A percentile compares a stretch with the other conserved stretches of the same genome.
phyloP scores from a whole-genome alignment of 208 protist genomes.

The Leishmania martiniquensis region DNA sequence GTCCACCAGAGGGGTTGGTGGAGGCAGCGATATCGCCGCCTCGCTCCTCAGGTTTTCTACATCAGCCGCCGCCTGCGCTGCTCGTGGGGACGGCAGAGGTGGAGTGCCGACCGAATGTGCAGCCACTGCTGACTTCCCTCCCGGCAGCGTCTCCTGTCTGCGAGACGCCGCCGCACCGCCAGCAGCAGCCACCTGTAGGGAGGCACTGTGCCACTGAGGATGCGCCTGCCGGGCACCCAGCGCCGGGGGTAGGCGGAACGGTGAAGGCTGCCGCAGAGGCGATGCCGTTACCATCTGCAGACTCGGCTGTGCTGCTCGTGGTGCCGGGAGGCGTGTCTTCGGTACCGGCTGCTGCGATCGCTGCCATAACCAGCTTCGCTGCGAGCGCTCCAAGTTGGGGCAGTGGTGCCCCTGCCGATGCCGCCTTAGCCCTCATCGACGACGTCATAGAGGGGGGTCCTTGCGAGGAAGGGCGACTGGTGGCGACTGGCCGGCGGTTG shows the following conservation, averaged over 20 bases:
- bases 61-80: neutral
- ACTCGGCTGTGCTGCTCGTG: conserved; percentile 7
- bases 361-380: conserved; percentile 14
- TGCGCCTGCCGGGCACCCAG: neutral
- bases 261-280: neutral
- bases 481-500: too few species aligned
- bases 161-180: neutral
- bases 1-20: neutral
- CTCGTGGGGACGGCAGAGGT: neutral
- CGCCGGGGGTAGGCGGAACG: neutral
- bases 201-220: neutral
- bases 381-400: conserved; percentile 11
- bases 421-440: conserved; percentile 21
- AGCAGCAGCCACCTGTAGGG: neutral
- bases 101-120: neutral
- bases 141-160: neutral
- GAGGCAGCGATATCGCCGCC: neutral
- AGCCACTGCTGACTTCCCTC: neutral
- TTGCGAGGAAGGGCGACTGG: neutral
- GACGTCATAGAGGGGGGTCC: conserved; percentile 2
- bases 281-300: neutral
- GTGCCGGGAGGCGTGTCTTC: conserved; percentile 21
- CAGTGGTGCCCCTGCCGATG: conserved; percentile 14
- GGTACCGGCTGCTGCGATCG: neutral
- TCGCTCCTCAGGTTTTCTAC: neutral